Conservation (phyloP, 2,329 filamentous ascomycete genomes). For the Colletotrichum cereale region DNA sequence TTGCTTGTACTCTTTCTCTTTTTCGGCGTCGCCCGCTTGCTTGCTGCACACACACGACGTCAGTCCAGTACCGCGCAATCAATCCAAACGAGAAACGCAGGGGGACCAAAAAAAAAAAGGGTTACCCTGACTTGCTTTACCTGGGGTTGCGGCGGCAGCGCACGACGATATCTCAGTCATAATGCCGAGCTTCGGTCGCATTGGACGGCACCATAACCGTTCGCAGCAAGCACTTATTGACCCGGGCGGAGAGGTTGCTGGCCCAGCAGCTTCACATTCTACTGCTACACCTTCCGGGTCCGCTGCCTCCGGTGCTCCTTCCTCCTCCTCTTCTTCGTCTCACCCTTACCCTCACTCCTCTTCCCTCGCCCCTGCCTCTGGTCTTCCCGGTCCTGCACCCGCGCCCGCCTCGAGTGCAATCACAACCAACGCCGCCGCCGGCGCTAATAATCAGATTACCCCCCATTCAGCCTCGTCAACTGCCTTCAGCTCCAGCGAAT, state of each 20-base stretch:
- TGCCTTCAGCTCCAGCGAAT: constrained; percentile 61
- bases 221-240: constrained; percentile 68
- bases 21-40: constrained; percentile 3
- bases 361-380: constrained; percentile 28
- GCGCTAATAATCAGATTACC: constrained; percentile 46
- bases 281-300: constrained; percentile 30
- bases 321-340: constrained; percentile 37
- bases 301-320: constrained; percentile 34
- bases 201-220: constrained; percentile 68
- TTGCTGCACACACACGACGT: constrained; percentile 10
- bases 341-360: constrained; percentile 15
- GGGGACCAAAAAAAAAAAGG: background rate
- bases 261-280: constrained; percentile 40
- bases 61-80: constrained; percentile 2
- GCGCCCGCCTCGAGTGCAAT: constrained; percentile 38
- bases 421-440: constrained; percentile 43
- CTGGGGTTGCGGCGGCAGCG: constrained; percentile 30
- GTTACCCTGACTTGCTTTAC: background rate
- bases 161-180: constrained; percentile 42
- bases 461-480: constrained; percentile 62
- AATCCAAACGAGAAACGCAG: background rate
- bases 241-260: constrained; percentile 50
- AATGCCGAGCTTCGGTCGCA: constrained; percentile 68
- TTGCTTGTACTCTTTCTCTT: constrained; percentile 5
- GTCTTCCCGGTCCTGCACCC: constrained; percentile 40